phyloP scores from a whole-genome alignment of 345 rosid species.

The Gynandropsis gynandra region DNA sequence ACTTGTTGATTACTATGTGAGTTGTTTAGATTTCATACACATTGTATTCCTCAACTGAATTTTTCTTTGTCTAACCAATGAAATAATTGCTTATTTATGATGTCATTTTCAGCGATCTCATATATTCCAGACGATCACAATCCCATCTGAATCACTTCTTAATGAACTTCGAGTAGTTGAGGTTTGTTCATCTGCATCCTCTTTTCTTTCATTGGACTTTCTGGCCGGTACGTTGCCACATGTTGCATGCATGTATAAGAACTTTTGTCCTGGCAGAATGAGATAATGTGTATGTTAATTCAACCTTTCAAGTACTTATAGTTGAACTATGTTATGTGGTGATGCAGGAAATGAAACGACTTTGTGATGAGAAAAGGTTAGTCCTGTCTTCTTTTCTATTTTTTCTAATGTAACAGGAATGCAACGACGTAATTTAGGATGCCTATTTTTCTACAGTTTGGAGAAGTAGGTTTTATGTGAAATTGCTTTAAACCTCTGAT shows the following conservation, averaged over 20 bases:
- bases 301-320: constrained; percentile 4
- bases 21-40: constrained; percentile 24
- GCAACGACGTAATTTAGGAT: neutral
- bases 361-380: constrained; percentile 93
- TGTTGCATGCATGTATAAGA: neutral
- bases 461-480: neutral
- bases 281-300: neutral
- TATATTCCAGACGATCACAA: constrained; percentile 74
- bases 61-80: constrained; percentile 14
- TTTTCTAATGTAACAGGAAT: constrained; percentile 4
- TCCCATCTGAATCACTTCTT: constrained; percentile 90
- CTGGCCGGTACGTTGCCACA: neutral
- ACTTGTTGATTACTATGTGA: constrained; percentile 84
- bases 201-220: constrained; percentile 1
- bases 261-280: constrained; percentile 1
- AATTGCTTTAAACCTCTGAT: constrained; percentile 5
- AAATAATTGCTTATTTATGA: constrained; percentile 12
- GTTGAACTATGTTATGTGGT: constrained; percentile 13
- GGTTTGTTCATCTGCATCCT: constrained; percentile 45
- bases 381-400: constrained; percentile 15
- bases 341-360: constrained; percentile 93
- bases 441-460: too few relatives aligned
- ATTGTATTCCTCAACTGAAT: neutral
- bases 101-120: constrained; percentile 67
- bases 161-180: constrained; percentile 93